These are phyloP conservation scores for Lentinus tigrinus DNA, from an alignment of 768 basidiomycete genomes.

Conservation along the genomic window DNA sequence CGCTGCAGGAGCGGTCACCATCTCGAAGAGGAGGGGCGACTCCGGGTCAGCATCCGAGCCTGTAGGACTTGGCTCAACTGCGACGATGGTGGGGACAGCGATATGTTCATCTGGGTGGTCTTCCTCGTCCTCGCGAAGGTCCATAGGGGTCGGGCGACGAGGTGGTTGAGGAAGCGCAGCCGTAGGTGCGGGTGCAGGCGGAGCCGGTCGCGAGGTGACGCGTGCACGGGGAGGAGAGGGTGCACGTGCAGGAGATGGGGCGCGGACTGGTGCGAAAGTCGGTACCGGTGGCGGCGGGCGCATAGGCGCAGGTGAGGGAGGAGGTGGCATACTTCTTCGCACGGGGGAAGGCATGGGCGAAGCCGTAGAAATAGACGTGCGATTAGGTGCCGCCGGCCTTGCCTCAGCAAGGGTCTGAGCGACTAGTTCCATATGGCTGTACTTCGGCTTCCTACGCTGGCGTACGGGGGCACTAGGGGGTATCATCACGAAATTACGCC, in stretches of 20 bases:
- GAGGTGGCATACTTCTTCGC: not conserved
- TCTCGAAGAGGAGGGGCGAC: constrained; percentile 21
- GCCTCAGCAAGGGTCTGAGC: not conserved
- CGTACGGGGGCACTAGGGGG: no score
- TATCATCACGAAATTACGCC: no score
- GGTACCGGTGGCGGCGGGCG: not conserved
- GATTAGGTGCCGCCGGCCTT: not conserved
- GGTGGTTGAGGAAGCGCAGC: not conserved
- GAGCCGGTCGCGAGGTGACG: not conserved
- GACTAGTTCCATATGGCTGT: constrained; percentile 25
- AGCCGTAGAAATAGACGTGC: no score
- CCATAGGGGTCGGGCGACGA: not conserved
- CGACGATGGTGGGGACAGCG: not conserved
- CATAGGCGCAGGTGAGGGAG: not conserved
- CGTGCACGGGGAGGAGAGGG: not conserved
- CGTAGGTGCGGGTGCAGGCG: not conserved
- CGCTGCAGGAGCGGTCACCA: constrained; percentile 1
- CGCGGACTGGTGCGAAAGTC: not conserved
- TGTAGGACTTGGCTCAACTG: not conserved
- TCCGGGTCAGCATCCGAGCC: constrained; percentile 21
- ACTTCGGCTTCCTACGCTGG: not conserved
- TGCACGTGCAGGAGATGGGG: not conserved
- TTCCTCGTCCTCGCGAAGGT: not conserved
- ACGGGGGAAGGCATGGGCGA: not conserved
- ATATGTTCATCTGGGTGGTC: not conserved